Base-by-base conservation (phyloP, 805 yeast genomes). In the Candida corydali region DNA sequence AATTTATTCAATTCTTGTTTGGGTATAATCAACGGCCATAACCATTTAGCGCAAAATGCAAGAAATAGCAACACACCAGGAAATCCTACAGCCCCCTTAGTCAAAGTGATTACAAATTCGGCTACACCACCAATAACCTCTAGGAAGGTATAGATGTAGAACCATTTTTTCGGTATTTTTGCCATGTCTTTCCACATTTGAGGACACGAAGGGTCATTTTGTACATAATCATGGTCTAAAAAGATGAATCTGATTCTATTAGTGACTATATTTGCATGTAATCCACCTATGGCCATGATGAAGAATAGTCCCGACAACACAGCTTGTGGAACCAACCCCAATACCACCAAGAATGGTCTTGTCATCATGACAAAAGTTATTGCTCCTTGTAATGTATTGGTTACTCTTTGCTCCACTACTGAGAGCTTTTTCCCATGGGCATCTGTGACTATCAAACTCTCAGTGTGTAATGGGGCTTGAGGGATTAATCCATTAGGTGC, bases 401-500 rank as follows among this genome's bases (percentile, higher is more conserved):
- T 81, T 35, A 88, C 67, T 29, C 98, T 61, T 55, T 91, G 98
- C 53, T 91, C 98, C 3, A 93, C 95, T 8, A 89, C 88, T 3
- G 75, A 59, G 1, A 65, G 52, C 1, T 75, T 66, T 34, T 50
- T 41, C 1, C 69, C 70, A 4, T 57, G 43, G 22, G 47, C 37
- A 35, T 72, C 70, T 44, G 70, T 70, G 10, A 84, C 78, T 28
- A 86, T 73, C 20, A 91, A 60, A 0, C 96, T 77, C 28, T 73
- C 75, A 0, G 98, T 88, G 50, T 91, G 98, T 24, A 93, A 55
- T 2, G 98, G 98, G 0, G 98, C 98, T 57, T 91, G 98, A 1
- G 98, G 98, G 29, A 91, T 91, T 22, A 91, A 67, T 0, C 98
- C 98, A 59, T 93, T 93, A 0, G 98, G 98, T 2, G 97, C 88